Conservation (phyloP, 257 asterid species). For the Solanum bulbocastanum region DNA sequence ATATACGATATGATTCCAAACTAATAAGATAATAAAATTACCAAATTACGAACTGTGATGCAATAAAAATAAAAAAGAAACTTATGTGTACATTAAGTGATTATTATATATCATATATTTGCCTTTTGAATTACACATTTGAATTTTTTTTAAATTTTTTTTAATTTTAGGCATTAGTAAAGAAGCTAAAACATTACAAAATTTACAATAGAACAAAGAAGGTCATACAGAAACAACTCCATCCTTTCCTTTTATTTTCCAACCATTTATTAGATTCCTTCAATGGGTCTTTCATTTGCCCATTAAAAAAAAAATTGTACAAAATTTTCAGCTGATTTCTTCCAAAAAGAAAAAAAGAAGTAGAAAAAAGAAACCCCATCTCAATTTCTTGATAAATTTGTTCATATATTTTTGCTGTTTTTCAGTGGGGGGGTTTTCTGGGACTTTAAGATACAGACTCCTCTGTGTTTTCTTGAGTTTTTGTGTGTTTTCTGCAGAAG, state of each 20-base stretch:
- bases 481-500: constrained; percentile 14
- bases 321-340: constrained; percentile 13
- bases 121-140: neutral
- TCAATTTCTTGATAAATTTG: constrained; percentile 22
- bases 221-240: constrained; percentile 50
- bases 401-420: constrained; percentile 22
- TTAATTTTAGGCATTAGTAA: neutral
- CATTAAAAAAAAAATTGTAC: constrained; percentile 46
- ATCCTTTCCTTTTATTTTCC: constrained; percentile 36
- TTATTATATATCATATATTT: neutral
- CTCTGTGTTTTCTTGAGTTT: neutral
- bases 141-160: no score
- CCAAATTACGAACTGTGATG: neutral
- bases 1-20: neutral
- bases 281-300: constrained; percentile 39
- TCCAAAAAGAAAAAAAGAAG: no score
- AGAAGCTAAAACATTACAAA: constrained; percentile 46
- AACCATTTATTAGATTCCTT: constrained; percentile 73
- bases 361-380: constrained; percentile 22
- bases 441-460: constrained; percentile 26
- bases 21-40: neutral
- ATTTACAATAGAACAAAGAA: constrained; percentile 19
- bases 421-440: constrained; percentile 50
- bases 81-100: neutral
- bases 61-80: neutral